Percentiles rank a stretch among this genome's conserved stretches.
Evolutionary conservation across 371 early-diverging fungal species (phyloP).

Genomic region (Globomyces sp.): DNA sequence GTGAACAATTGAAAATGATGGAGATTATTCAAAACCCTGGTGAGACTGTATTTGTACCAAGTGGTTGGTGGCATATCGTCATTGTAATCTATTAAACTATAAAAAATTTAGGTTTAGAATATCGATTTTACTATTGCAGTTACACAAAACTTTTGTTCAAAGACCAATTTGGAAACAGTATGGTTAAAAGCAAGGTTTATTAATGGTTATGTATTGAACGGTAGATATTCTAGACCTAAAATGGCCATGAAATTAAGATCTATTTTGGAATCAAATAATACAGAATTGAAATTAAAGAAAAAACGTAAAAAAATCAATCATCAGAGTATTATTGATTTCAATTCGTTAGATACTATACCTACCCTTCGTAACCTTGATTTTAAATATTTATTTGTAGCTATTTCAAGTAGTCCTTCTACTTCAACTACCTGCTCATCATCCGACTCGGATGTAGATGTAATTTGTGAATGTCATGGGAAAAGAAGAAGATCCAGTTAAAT

Average conservation of each 20-base stretch:
- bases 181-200: slow-evolving; percentile 67
- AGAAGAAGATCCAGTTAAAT: slow-evolving; percentile 13
- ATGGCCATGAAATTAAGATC: slow-evolving; percentile 54
- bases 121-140: slow-evolving; percentile 75
- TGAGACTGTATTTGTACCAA: slow-evolving; percentile 82
- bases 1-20: slow-evolving; percentile 65
- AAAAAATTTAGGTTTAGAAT: slow-evolving; percentile 39
- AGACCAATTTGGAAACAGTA: slow-evolving; percentile 69
- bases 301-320: not conserved
- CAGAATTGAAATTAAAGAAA: slow-evolving; percentile 2
- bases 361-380: not conserved
- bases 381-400: not conserved
- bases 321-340: not conserved
- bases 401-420: not conserved
- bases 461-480: slow-evolving; percentile 11
- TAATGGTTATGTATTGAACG: slow-evolving; percentile 25
- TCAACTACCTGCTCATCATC: not conserved
- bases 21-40: slow-evolving; percentile 75
- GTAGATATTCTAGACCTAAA: slow-evolving; percentile 45
- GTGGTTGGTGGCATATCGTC: slow-evolving; percentile 83
- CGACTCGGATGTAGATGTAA: slow-evolving; percentile 13
- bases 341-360: not conserved
- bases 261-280: not conserved
- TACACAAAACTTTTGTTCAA: slow-evolving; percentile 80
- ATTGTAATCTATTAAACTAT: slow-evolving; percentile 30